Percentiles rank a stretch among this genome's conserved stretches.
Evolutionary conservation across 768 basidiomycete species (phyloP).

Genomic region (Tricholomella constricta): DNA sequence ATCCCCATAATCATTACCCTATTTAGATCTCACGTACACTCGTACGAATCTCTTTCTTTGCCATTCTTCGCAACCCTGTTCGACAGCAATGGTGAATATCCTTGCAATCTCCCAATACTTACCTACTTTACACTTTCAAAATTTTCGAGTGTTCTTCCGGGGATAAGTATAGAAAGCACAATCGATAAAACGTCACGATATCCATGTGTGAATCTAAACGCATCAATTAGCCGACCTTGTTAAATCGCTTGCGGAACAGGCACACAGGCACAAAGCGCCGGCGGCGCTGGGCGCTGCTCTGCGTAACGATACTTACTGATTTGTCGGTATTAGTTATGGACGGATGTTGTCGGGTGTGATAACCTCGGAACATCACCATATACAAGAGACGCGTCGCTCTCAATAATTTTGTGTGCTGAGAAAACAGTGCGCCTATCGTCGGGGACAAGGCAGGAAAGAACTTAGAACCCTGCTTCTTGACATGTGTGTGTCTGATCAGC

Average conservation of each 20-base stretch:
- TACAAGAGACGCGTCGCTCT: background rate
- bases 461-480: background rate
- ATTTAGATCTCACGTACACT: conserved; percentile 13
- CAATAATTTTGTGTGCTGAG: background rate
- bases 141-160: conserved; percentile 1
- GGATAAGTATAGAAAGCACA: conserved; percentile 13
- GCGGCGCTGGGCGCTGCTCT: background rate
- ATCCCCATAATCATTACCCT: conserved; percentile 16
- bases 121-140: background rate
- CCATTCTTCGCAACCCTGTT: background rate
- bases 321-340: conserved; percentile 1
- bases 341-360: conserved; percentile 2
- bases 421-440: background rate
- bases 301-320: conserved; percentile 2
- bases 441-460: background rate
- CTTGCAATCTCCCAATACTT: too few species aligned
- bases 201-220: conserved; percentile 11
- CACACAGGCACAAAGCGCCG: conserved; percentile 19
- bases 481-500: conserved; percentile 2
- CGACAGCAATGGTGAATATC: conserved; percentile 5
- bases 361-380: conserved; percentile 8
- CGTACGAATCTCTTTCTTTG: conserved; percentile 6
- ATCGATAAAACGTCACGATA: conserved; percentile 13
- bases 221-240: conserved; percentile 12
- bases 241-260: conserved; percentile 19